Evolutionary conservation across 2,329 filamentous ascomycete species (phyloP).

Genomic region (Neocucurbitaria cava): DNA sequence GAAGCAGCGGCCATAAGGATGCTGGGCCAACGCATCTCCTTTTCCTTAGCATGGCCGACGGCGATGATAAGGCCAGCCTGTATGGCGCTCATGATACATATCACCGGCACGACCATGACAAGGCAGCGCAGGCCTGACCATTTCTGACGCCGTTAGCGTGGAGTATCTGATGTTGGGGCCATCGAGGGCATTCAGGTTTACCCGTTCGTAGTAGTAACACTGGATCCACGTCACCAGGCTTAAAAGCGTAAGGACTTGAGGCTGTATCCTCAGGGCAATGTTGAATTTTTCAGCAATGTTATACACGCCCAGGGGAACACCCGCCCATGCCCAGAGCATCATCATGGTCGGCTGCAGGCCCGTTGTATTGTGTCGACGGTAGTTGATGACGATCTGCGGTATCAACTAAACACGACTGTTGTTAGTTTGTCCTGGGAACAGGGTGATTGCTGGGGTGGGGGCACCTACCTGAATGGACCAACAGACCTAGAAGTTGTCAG

Average conservation of each 20-base stretch:
- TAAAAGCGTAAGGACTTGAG: constrained; percentile 61
- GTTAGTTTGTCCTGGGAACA: background rate
- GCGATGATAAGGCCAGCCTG: constrained; percentile 67
- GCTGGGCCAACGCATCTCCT: constrained; percentile 64
- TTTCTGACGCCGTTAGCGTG: constrained; percentile 47
- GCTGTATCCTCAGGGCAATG: constrained; percentile 61
- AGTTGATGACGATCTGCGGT: constrained; percentile 74
- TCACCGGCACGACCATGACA: constrained; percentile 59
- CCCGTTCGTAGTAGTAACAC: constrained; percentile 62
- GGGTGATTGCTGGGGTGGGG: background rate
- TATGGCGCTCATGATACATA: constrained; percentile 64
- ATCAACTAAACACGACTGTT: constrained; percentile 59
- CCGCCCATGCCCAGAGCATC: constrained; percentile 73
- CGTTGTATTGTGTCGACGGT: constrained; percentile 68
- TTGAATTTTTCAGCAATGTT: constrained; percentile 63
- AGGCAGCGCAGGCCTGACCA: constrained; percentile 61
- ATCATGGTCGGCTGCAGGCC: constrained; percentile 75
- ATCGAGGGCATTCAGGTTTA: constrained; percentile 1
- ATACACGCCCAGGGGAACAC: constrained; percentile 70
- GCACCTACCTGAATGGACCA: constrained; percentile 68
- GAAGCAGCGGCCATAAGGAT: constrained; percentile 72
- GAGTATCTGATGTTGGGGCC: background rate
- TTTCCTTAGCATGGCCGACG: constrained; percentile 53
- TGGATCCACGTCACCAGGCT: constrained; percentile 63
- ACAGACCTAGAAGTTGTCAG: constrained; percentile 53